phyloP scores from a whole-genome alignment of 331 rosid genomes.

The Pyracantha coccinea region DNA sequence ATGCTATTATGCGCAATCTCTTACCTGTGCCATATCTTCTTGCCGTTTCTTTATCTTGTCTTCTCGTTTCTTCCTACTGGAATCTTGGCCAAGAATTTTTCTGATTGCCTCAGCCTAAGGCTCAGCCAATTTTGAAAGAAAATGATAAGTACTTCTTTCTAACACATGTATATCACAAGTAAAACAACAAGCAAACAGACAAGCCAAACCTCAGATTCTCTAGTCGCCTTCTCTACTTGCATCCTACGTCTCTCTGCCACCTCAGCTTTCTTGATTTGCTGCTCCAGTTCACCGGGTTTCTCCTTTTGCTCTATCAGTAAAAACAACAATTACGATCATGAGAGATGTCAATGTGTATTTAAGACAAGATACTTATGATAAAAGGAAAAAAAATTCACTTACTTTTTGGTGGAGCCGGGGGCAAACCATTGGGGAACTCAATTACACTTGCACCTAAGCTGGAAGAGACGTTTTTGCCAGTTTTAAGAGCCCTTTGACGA shows the following conservation, averaged over 20 bases:
- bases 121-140: conserved; percentile 2
- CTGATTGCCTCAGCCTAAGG: conserved; percentile 59
- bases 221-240: conserved; percentile 59
- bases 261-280: conserved; percentile 55
- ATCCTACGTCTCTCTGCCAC: conserved; percentile 54
- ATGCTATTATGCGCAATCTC: neutral
- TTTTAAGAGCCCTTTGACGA: conserved; percentile 68
- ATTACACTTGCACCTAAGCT: conserved; percentile 40
- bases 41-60: conserved; percentile 45
- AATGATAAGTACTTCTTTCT: neutral
- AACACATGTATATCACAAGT: neutral
- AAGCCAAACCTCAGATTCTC: conserved; percentile 53
- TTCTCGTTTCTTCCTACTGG: conserved; percentile 54
- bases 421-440: conserved; percentile 71
- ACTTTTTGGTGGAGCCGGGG: conserved; percentile 85
- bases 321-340: neutral
- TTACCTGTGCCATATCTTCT: conserved; percentile 43
- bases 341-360: conserved; percentile 17
- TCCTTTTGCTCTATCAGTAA: conserved; percentile 38
- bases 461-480: conserved; percentile 48
- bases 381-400: conserved; percentile 24
- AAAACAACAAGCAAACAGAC: neutral
- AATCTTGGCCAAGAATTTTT: conserved; percentile 64
- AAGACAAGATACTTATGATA: neutral
- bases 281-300: conserved; percentile 43